Base-by-base conservation (phyloP, 352 stramenopile genomes). In the Globisporangium camurandrum region DNA sequence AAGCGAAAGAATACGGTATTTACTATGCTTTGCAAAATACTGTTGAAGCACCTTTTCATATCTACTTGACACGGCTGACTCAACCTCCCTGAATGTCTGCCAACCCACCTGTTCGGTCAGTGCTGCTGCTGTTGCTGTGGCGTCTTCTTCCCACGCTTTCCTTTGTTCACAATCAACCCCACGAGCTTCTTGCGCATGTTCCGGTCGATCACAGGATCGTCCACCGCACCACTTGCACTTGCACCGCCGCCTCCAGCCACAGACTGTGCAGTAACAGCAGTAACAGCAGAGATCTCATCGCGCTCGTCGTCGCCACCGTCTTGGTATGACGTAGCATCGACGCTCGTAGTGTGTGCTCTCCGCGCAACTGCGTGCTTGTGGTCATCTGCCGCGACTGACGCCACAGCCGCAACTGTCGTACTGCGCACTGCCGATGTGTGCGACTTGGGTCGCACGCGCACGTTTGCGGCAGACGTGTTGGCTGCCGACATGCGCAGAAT, bases 121-220 rank as follows among this genome's bases (percentile, higher is more conserved):
- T 23, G 33, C 26, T 65, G 44, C 26, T 47, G 48, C 23, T 67
- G 60, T 24, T 50, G 56, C 39, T 51, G 28, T 12, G 50, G 54
- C 0, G 60, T 26, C 45, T 84, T 88, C 62, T 89, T 88, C 43
- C 69, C 77, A 28, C 76, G 81, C 53, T 84, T 86, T 39, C 66
- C 75, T 39, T 75, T 66, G 56, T 88, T 93, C 50, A 93, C 64
- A 44, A 90, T 69, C n/a, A 93, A 63, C 3, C 74, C 78, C 12
- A 88, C 72, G 39, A 90, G 67, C 54, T 93, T 90, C 69, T 90
- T 93, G 57, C 78, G 74, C 75, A 84, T 93, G 50, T 71, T 36
- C 7, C 76, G 71, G 46, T 88, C 75, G 48, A 88, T 90, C 39
- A 90, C 72, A 20, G 73, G 59, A 22, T 90, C 81, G 9, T 90